phyloP scores from a whole-genome alignment of 192 early-diverging fungal genomes.

The Coemansia furcata region DNA sequence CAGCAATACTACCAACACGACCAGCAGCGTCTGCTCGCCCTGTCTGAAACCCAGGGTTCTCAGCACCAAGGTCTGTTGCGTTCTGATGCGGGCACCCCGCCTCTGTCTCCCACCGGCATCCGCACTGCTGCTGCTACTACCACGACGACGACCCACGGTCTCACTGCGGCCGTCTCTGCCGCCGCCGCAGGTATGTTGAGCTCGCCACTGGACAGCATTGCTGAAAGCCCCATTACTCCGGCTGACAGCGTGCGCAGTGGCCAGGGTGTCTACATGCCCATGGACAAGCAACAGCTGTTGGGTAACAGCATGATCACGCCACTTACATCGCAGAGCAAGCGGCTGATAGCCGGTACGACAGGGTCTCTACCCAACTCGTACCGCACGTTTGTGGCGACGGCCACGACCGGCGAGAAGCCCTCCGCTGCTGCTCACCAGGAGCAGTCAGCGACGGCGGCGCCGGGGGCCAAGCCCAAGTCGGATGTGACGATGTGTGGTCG shows the following conservation, averaged over 20 bases:
- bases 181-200: not conserved
- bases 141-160: not conserved
- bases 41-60: not conserved
- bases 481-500: conserved; percentile 66
- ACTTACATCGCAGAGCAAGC: conserved; percentile 21
- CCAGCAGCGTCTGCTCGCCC: not conserved
- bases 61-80: not conserved
- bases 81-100: conserved; percentile 9
- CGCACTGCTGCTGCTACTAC: not conserved
- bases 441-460: not conserved
- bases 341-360: conserved; percentile 26
- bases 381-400: conserved; percentile 28
- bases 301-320: conserved; percentile 40
- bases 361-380: conserved; percentile 30
- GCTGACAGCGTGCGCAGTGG: conserved; percentile 10
- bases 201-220: conserved; percentile 14
- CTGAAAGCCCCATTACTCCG: conserved; percentile 33
- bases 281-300: conserved; percentile 40
- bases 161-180: not conserved
- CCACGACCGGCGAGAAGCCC: not conserved
- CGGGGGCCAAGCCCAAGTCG: conserved; percentile 26
- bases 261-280: conserved; percentile 15
- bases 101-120: conserved; percentile 12
- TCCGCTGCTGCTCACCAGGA: not conserved
- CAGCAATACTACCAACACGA: conserved; percentile 1